Evolutionary conservation across 2,329 filamentous ascomycete species (phyloP), one percentile per base, ranked within the genome.

Genomic region (Trichoderma guizhouense): DNA sequence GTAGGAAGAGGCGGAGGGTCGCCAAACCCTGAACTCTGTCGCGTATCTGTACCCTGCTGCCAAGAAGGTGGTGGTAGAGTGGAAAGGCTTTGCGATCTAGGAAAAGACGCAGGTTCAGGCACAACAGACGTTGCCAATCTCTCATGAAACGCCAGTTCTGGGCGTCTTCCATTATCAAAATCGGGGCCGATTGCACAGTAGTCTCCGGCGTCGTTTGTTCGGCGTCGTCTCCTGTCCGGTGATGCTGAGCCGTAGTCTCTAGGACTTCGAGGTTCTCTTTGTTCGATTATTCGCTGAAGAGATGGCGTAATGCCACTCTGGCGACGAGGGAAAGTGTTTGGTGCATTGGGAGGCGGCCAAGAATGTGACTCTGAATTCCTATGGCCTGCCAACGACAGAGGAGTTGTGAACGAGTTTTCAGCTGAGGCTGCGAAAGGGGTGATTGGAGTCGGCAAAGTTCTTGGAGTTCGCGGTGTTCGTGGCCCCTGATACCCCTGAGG

Each of bases 181-280:
- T 58, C 72, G 71, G 61, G 71, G 39, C 64, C 74, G 32, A 78
- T 74, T 2, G 76, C 69, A 55, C 80, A 81, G 39, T 82, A 83
- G 14, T 77, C 75, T 2, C 78, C 80, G 68, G 74, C 74, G 57
- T 83, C 83, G 74, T 87, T 88, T 76, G 87, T 87, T 47, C 91
- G 87, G 26, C 91, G 88, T 71, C 90, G 87, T 78, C 93, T 92
- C 32, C 82, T 80, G 68, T 92, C 90, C 66, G 84, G 82, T 64
- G 83, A 84, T 21, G 79, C 75, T 15, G 79, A 77, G 14, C 84
- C 80, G 66, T 83, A 80, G 24, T 84, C 82, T 24, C 84, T 80
- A 32, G 74, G 68, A 1, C 81, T 78, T 62, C 77, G 76, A 39
- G 76, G 73, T 36, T 78, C 78, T 12, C 75, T 69, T 5, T 73